A percentile compares a stretch with the other conserved stretches of the same genome.
Evolutionary conservation across 2,329 filamentous ascomycete species (phyloP).

Genomic region (Exophiala dermatitidis): DNA sequence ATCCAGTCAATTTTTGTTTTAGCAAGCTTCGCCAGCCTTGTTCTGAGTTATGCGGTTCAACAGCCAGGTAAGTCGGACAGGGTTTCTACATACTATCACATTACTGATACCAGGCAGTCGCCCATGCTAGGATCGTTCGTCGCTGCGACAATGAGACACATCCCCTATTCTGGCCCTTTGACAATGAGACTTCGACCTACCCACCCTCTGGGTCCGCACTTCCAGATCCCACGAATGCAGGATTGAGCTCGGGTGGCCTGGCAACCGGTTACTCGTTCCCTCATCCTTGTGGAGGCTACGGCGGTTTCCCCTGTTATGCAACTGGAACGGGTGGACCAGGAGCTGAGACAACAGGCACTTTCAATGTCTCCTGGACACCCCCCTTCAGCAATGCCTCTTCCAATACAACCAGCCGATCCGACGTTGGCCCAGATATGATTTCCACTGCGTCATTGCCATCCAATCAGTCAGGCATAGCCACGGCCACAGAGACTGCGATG

Average conservation of each 20-base stretch:
- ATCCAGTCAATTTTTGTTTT: not conserved
- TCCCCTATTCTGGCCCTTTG: constrained; percentile 3
- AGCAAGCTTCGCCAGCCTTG: constrained; percentile 12
- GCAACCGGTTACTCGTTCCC: not conserved
- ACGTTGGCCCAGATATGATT: not conserved
- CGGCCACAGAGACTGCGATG: not conserved
- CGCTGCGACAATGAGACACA: constrained; percentile 18
- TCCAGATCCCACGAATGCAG: not conserved
- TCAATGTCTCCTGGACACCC: not conserved
- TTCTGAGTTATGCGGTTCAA: constrained; percentile 11
- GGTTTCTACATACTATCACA: not conserved
- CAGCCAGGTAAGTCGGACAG: constrained; percentile 7
- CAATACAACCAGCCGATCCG: not conserved
- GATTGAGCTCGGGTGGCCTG: not conserved
- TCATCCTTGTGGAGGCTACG: constrained; percentile 4
- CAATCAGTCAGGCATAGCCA: not conserved
- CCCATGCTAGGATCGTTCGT: constrained; percentile 10
- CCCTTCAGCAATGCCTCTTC: not conserved
- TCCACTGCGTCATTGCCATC: not conserved
- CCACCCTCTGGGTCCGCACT: not conserved
- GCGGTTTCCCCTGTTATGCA: constrained; percentile 2
- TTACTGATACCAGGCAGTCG: constrained; percentile 2
- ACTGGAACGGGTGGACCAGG: not conserved
- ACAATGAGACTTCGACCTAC: constrained; percentile 6
- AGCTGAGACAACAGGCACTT: not conserved